Conservation (phyloP, 176 grass and related monocot genomes). For the Eleusine coracana region DNA sequence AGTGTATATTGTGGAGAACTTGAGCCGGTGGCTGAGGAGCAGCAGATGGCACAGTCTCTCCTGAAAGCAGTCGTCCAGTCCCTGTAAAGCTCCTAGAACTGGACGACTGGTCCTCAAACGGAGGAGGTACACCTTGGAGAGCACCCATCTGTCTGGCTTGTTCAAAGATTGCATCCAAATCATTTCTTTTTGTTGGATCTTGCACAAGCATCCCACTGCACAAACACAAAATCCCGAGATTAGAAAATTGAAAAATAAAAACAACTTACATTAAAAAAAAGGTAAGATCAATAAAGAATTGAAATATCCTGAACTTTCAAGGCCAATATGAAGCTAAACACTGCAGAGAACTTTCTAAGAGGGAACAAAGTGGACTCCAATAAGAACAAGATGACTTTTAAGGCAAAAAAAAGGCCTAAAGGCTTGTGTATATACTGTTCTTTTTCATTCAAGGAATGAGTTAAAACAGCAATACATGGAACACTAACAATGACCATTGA, state of each 20-base stretch:
- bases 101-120: slow-evolving; percentile 51
- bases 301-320: not conserved
- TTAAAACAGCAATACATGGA: slow-evolving; percentile 2
- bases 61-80: slow-evolving; percentile 72
- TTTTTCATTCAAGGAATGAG: not conserved
- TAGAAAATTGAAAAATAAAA: not conserved
- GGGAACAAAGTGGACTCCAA: not conserved
- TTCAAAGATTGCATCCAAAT: slow-evolving; percentile 71
- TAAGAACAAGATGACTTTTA: slow-evolving; percentile 16
- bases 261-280: not conserved
- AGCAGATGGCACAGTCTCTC: slow-evolving; percentile 60
- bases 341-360: not conserved
- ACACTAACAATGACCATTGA: not conserved
- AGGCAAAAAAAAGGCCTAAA: slow-evolving; percentile 15
- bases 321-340: not conserved
- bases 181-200: slow-evolving; percentile 80
- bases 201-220: slow-evolving; percentile 93
- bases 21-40: slow-evolving; percentile 43
- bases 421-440: not conserved
- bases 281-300: not conserved
- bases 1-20: slow-evolving; percentile 66
- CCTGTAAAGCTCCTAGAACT: slow-evolving; percentile 81
- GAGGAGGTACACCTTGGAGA: slow-evolving; percentile 43
- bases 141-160: slow-evolving; percentile 76
- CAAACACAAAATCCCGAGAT: not conserved